Conservation (phyloP, 179 eudicot genomes). For the Vitellaria paradoxa region DNA sequence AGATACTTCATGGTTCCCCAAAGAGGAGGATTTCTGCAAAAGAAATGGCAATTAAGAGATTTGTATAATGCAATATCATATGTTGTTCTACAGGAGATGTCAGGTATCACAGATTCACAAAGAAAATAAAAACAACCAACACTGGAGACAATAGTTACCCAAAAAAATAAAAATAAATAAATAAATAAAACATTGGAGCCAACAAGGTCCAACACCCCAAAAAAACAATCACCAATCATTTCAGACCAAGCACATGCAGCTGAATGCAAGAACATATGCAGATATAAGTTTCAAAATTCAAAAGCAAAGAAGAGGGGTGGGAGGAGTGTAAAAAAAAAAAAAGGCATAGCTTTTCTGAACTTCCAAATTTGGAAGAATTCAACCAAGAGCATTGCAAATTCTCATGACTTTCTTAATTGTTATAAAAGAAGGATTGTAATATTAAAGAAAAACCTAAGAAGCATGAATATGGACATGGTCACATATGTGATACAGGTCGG, state of each 20-base stretch:
- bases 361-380: background rate
- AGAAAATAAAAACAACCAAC: no score
- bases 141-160: no score
- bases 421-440: background rate
- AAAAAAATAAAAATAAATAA: no score
- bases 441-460: background rate
- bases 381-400: background rate
- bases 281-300: background rate
- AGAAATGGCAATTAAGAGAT: conserved; percentile 18
- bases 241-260: background rate
- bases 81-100: background rate
- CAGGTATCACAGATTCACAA: no score
- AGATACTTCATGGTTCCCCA: conserved; percentile 99
- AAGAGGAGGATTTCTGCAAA: conserved; percentile 85
- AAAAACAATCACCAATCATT: background rate
- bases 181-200: no score
- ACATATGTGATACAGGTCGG: no score
- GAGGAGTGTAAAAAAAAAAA: no score
- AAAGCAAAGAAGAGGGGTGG: background rate
- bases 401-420: background rate
- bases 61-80: background rate
- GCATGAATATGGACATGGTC: no score
- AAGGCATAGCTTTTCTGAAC: background rate
- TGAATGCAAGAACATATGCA: background rate
- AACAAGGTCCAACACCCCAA: background rate